Evolutionary conservation across 768 basidiomycete genomes (phyloP).

Genomic region (Pulveroboletus sp.): DNA sequence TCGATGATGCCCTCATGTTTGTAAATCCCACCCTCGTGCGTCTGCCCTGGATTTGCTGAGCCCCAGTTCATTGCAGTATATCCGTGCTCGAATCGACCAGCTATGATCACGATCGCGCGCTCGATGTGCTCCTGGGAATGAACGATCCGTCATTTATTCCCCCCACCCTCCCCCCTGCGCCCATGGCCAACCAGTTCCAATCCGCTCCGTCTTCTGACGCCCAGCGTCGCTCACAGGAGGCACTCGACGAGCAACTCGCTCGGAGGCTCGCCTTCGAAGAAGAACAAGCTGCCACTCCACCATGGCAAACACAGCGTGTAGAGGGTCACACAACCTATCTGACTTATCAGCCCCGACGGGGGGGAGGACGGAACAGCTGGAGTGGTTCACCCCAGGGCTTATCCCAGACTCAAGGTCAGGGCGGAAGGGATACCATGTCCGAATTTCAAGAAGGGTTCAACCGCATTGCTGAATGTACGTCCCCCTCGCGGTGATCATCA

Average conservation of each 20-base stretch:
- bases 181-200: not conserved
- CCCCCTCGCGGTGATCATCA: not conserved
- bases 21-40: constrained; percentile 20
- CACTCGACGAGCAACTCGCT: constrained; percentile 77
- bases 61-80: constrained; percentile 35
- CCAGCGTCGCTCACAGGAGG: constrained; percentile 45
- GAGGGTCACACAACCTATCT: constrained; percentile 14
- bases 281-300: constrained; percentile 29
- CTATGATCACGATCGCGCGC: constrained; percentile 69
- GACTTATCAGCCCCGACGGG: constrained; percentile 23
- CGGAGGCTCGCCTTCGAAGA: constrained; percentile 65
- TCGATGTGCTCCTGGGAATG: constrained; percentile 79
- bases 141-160: constrained; percentile 73
- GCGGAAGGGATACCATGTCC: constrained; percentile 47
- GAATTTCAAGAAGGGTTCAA: constrained; percentile 73
- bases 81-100: constrained; percentile 69
- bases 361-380: constrained; percentile 7
- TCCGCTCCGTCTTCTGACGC: constrained; percentile 23
- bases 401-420: constrained; percentile 13
- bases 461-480: constrained; percentile 75
- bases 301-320: constrained; percentile 14
- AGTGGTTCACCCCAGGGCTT: constrained; percentile 2
- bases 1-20: constrained; percentile 68
- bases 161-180: constrained; percentile 14
- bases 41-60: not conserved